A percentile compares a stretch with the other conserved stretches of the same genome.
Conservation (phyloP, 768 basidiomycete genomes). For the Mycena vitilis region DNA sequence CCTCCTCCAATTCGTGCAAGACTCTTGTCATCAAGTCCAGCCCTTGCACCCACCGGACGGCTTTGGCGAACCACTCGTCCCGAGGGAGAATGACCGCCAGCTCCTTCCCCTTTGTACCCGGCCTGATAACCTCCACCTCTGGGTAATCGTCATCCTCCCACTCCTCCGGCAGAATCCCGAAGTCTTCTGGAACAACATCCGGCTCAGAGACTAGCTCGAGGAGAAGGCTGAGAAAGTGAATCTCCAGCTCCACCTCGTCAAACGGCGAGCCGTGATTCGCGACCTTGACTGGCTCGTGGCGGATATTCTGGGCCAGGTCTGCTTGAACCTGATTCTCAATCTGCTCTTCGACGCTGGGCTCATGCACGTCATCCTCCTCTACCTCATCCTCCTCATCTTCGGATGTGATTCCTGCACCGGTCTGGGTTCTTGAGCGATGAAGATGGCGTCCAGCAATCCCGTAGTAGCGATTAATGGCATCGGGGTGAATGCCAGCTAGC, state of each 20-base stretch:
- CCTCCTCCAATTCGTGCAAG: constrained; percentile 10
- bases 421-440: not conserved
- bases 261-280: constrained; percentile 11
- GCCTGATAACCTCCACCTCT: constrained; percentile 10
- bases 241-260: not conserved
- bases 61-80: constrained; percentile 2
- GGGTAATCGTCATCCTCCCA: constrained; percentile 16
- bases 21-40: constrained; percentile 1
- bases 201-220: not conserved
- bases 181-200: constrained; percentile 5
- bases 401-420: not conserved
- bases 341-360: constrained; percentile 1
- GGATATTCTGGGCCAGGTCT: constrained; percentile 7
- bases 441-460: not conserved
- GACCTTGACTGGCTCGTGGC: constrained; percentile 16
- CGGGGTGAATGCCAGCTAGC: not conserved
- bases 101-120: constrained; percentile 18
- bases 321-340: constrained; percentile 15
- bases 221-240: not conserved
- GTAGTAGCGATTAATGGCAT: not conserved
- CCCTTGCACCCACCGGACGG: constrained; percentile 1
- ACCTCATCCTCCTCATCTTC: not conserved
- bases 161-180: constrained; percentile 8
- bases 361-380: not conserved
- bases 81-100: constrained; percentile 1